These are phyloP conservation scores for Colletotrichum viniferum DNA, from an alignment of 2,329 filamentous ascomycete species.

Conservation along the genomic window DNA sequence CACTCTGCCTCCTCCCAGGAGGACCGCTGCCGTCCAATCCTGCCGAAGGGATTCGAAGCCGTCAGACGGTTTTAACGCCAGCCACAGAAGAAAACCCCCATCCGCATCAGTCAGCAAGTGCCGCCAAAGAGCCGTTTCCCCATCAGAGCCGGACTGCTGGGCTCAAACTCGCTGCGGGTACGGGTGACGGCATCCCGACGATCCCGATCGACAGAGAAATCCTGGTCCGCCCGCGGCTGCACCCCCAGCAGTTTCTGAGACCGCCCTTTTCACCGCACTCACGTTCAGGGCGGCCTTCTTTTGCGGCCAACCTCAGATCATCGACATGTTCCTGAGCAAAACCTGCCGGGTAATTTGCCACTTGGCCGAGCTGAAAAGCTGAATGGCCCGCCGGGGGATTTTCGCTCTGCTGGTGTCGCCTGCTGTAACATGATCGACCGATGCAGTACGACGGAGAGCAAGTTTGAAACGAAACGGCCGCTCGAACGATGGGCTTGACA, in stretches of 20 bases:
- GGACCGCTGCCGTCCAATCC: background rate
- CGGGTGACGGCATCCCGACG: conserved; percentile 14
- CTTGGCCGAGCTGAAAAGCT: background rate
- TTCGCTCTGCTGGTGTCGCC: background rate
- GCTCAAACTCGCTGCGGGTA: background rate
- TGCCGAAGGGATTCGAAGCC: background rate
- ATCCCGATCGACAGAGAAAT: conserved; percentile 9
- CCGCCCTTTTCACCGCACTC: background rate
- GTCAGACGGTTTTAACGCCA: background rate
- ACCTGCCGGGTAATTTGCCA: background rate
- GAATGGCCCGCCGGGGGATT: background rate
- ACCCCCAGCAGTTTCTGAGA: background rate
- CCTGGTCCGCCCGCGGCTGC: background rate
- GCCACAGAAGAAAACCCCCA: background rate
- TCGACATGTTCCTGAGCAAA: background rate
- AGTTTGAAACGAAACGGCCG: conserved; percentile 7
- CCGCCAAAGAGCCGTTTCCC: background rate
- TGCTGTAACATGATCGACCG: background rate
- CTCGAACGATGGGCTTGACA: background rate
- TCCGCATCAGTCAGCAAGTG: background rate
- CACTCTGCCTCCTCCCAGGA: background rate
- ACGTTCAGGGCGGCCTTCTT: background rate
- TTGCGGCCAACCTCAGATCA: background rate
- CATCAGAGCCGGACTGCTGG: conserved; percentile 3
- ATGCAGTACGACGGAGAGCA: background rate